Base-by-base conservation (phyloP, 2,329 filamentous ascomycete genomes). In the Stachybotrys chlorohalonatus region DNA sequence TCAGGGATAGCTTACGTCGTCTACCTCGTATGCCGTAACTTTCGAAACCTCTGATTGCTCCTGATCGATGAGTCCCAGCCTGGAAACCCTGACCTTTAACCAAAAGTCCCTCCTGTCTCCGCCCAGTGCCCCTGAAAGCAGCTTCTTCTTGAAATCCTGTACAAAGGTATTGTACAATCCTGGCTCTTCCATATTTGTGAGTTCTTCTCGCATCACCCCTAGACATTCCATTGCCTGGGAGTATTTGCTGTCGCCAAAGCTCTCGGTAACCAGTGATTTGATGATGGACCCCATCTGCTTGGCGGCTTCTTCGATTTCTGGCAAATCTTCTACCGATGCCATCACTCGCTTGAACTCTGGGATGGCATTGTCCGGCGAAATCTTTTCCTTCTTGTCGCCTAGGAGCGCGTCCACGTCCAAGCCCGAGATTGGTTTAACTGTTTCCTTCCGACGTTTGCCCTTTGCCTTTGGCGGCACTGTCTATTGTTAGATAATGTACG, bases 261-360 rank as follows among this genome's bases (percentile, higher is more conserved):
- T 93, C 60, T 85, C 78, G 17, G 73, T 80, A 57, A 96, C 82
- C 52, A 89, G 81, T 7, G 77, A 74, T 55, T 84, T 78, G 49
- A 95, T 81, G 54, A 96, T 86, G 5, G 67, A 67, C 11, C 79
- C 83, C 82, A 97, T 88, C 64, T 95, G 89, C 59, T 84, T 82
- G 6, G 84, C 79, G 1, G 87, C 87, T 16, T 85, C 80, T 56
- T 83, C 76, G 53, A 95, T 81, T 4, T 80, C 76, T 1, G 80
- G 73, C 1, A 86, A 73, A 31, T 85, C 79, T 7, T 82, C 78
- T 0, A 86, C 78, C 1, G 74, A 72, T 1, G 76, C 76, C 15
- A 97, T 76, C 3, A 86, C 80, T 67, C 90, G 90, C 66, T 92
- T 95, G 80, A 96, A 96, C 56, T 93, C 89, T 0, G 94, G 91